Base-by-base conservation (phyloP, 2,329 filamentous ascomycete genomes). In the Cladosporium sp. region DNA sequence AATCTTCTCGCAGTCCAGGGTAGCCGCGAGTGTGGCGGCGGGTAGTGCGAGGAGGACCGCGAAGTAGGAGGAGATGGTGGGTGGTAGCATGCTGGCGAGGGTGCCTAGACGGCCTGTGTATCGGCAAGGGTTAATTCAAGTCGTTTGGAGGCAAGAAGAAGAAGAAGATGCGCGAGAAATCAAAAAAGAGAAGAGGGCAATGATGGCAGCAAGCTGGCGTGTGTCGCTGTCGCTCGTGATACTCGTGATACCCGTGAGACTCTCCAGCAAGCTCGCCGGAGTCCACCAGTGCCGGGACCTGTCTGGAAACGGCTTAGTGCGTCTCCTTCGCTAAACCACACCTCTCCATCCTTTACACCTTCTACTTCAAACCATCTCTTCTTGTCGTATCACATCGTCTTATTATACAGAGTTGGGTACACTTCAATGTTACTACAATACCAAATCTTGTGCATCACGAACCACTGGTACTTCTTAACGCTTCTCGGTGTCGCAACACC, bases 1-100 rank as follows among this genome's bases (percentile, higher is more conserved):
- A 34, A 92, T 80, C 58, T 88, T 82, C 23, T 85, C 81, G 82
- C 91, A 93, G 68, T 85, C 78, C 63, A 91, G 79, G 68, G 82
- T 85, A 49, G 85, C 81, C 16, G 80, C 76, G 11, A 76, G 69
- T 57, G 73, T 77, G 3, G 80, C 66, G 8, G 74, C 67, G 10
- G 76, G 73, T 25, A 77, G 73, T 25, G 72, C 65, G 18, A 74
- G 68, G 18, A 76, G 48, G 16, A 70, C 48, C 43, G 69, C 66
- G 32, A 71, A 51, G 58, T 65, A 60, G 49, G 68, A 70, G 26
- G 69, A 65, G 66, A 71, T 69, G 34, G 60, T 51, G 30, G 64
- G 65, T 34, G 66, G 57, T 53, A 54, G 49, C 60, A 63, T 46
- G 21, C 25, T 46, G 18, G 43, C 21, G 48, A 34, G 28, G 32